Conservation (phyloP, 257 asterid species). For the Coffea eugenioides region DNA sequence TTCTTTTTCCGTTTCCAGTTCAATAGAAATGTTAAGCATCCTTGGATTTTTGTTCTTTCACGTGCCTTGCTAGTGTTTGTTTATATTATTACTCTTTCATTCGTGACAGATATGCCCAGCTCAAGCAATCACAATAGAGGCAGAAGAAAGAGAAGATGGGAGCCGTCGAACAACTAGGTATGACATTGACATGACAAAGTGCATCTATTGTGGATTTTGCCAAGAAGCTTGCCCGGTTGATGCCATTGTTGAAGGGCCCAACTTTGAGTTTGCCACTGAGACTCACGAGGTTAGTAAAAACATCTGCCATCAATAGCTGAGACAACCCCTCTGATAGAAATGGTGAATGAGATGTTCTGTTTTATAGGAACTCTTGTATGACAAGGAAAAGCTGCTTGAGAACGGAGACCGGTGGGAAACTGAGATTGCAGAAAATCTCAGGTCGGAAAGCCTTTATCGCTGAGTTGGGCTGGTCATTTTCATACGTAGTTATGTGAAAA, state of each 20-base stretch:
- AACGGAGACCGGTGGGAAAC: conserved; percentile 97
- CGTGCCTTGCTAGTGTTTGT: background rate
- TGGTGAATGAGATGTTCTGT: conserved; percentile 6
- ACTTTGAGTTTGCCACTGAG: conserved; percentile 93
- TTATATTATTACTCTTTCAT: background rate
- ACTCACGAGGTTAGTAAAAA: conserved; percentile 71
- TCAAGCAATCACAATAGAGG: conserved; percentile 96
- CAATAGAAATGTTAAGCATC: background rate
- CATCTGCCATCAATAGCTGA: background rate
- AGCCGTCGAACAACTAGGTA: conserved; percentile 97
- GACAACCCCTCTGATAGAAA: background rate
- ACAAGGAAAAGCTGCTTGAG: conserved; percentile 93
- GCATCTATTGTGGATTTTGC: conserved; percentile 95
- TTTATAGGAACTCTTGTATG: conserved; percentile 81
- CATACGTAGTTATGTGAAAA: background rate
- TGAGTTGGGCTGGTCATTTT: conserved; percentile 22
- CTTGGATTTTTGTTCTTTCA: background rate
- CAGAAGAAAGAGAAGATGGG: conserved; percentile 96
- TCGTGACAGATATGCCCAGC: conserved; percentile 80
- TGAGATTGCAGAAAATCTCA: conserved; percentile 90
- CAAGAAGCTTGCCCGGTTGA: conserved; percentile 99
- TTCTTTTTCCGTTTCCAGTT: background rate
- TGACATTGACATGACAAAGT: conserved; percentile 93
- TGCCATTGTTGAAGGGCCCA: conserved; percentile 98
- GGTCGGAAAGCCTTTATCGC: conserved; percentile 90